A percentile compares a stretch with the other conserved stretches of the same genome.
Conservation (phyloP, 2,329 filamentous ascomycete species). For the Diaporthe eres region DNA sequence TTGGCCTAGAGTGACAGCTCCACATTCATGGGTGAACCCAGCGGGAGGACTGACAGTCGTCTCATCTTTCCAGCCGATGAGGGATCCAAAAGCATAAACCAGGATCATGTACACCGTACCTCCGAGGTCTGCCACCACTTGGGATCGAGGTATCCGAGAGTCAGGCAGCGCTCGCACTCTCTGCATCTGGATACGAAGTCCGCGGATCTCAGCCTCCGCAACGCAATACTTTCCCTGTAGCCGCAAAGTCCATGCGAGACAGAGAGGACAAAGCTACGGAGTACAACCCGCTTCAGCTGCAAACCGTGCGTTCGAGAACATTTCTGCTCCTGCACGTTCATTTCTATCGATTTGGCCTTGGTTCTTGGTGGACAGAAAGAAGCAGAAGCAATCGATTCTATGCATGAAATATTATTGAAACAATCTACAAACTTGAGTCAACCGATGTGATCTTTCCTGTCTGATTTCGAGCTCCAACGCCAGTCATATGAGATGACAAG, state of each 20-base stretch:
- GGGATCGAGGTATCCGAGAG: neutral
- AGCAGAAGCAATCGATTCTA: neutral
- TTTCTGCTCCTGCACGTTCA: neutral
- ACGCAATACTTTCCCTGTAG: neutral
- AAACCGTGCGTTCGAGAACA: neutral
- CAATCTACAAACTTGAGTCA: no score
- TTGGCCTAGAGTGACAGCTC: constrained; percentile 26
- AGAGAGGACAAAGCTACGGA: neutral
- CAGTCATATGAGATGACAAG: no score
- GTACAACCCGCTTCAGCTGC: no score
- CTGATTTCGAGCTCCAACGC: no score
- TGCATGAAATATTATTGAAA: neutral
- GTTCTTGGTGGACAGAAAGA: no score
- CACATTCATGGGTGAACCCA: constrained; percentile 15
- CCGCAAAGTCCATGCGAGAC: neutral
- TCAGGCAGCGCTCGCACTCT: neutral
- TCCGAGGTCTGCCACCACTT: neutral
- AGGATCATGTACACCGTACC: neutral
- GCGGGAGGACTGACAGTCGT: neutral
- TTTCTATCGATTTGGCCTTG: neutral
- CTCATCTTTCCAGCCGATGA: constrained; percentile 9
- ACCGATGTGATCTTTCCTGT: neutral
- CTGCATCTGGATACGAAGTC: neutral
- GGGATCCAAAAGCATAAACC: constrained; percentile 13
- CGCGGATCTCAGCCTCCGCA: neutral